Base-by-base conservation (phyloP, 2,329 filamentous ascomycete species). In the Nigrograna mackinnonii region DNA sequence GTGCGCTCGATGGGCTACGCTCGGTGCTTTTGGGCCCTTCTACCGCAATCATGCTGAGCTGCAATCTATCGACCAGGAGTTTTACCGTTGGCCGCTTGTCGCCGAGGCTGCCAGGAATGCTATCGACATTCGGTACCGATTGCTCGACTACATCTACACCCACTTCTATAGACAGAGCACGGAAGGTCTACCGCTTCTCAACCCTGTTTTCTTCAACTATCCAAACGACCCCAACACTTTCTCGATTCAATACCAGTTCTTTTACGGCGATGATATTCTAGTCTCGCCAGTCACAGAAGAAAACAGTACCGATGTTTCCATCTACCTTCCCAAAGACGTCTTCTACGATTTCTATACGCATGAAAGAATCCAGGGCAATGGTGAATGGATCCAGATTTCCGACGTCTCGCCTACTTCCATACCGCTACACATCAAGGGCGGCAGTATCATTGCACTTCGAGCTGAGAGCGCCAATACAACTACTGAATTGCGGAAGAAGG, bases 141-240 rank as follows among this genome's bases (percentile, higher is more conserved):
- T 91, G n/a, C 74, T 91, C 7, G 87, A 91, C 57, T 91, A 91
- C 69, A 76, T 89, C 46, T 91, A 92, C 74, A 91, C 87, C 1
- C 81, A 83, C 1, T 74, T 90, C 54, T 74, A 84, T 60, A 68
- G 71, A 43, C 80, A 88, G 62, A 78, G 75, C 21, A 58, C 73
- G 14, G 77, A 79, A 32, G 88, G 88, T 22, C 77, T 76, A 2
- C 86, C 88, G 0, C 72, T 84, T 49, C 71, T 90, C 41, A 83
- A 82, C 54, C 87, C 88, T 0, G 66, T 91, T 42, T 89, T 87
- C 69, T 92, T 84, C 71, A 61, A 82, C 21, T 91, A 91, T 60
- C 86, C 81, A 0, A 51, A 69, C 12, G 81, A 84, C 49, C 35
- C 60, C 3, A 74, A 78, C 43, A 78, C 78, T 0, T 80, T 79